phyloP scores from a whole-genome alignment of 2,329 filamentous ascomycete genomes.

The Colletotrichum cereale region DNA sequence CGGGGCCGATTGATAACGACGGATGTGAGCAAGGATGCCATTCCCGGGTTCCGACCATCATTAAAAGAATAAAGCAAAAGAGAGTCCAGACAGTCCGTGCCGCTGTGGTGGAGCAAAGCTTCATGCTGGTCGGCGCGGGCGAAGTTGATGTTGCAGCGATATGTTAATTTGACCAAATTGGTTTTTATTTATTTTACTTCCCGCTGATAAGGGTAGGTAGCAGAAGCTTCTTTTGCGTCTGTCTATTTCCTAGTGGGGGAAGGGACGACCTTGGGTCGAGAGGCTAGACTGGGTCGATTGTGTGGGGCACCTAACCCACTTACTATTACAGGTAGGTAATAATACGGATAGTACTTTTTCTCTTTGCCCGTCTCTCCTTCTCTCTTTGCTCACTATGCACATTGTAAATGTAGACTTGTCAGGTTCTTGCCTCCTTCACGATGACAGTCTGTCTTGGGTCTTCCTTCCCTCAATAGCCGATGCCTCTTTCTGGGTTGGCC shows the following conservation, averaged over 20 bases:
- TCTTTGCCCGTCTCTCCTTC: background rate
- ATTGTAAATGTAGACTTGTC: too few species aligned
- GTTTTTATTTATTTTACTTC: background rate
- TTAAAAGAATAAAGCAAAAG: background rate
- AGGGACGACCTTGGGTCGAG: background rate
- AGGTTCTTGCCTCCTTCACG: background rate
- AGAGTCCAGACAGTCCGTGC: slow-evolving; percentile 15
- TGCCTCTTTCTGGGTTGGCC: slow-evolving; percentile 3
- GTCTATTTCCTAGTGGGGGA: background rate
- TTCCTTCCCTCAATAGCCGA: background rate
- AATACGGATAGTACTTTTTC: background rate
- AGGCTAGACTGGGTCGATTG: slow-evolving; percentile 19
- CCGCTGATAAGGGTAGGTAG: background rate
- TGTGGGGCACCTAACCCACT: background rate
- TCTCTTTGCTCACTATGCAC: slow-evolving; percentile 6
- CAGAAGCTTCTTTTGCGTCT: background rate
- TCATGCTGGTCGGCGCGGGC: slow-evolving; percentile 7
- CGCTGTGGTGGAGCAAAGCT: background rate
- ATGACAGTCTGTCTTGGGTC: background rate
- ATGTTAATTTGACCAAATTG: slow-evolving; percentile 6
- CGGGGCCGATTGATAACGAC: slow-evolving; percentile 9
- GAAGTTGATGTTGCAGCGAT: slow-evolving; percentile 24
- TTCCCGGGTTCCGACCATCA: slow-evolving; percentile 10
- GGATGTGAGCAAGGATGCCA: slow-evolving; percentile 20
- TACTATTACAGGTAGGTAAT: too few species aligned